Percentiles rank a stretch among this genome's conserved stretches.
Conservation (phyloP, 2,329 filamentous ascomycete species). For the Didymella arachidicola region DNA sequence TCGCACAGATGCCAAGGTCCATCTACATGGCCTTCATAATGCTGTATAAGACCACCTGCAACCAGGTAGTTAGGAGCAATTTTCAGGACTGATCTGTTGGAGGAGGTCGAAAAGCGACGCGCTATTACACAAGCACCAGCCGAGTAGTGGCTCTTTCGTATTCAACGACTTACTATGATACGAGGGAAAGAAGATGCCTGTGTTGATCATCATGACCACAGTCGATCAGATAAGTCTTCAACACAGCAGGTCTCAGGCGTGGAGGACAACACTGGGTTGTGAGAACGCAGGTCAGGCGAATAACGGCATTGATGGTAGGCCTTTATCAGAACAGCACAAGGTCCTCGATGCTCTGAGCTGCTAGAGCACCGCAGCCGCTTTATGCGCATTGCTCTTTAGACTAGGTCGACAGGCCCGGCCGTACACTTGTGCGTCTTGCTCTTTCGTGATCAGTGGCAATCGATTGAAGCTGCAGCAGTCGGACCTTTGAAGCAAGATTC, state of each 20-base stretch:
- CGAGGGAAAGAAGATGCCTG: slow-evolving; percentile 11
- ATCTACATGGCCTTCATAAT: neutral
- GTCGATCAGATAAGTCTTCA: neutral
- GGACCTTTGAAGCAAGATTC: neutral
- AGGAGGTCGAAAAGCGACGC: slow-evolving; percentile 6
- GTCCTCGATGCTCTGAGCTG: neutral
- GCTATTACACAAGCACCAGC: slow-evolving; percentile 1
- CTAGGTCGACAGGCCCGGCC: neutral
- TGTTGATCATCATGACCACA: slow-evolving; percentile 6
- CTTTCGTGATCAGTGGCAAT: too few species aligned
- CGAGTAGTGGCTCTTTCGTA: slow-evolving; percentile 8
- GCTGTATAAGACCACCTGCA: neutral
- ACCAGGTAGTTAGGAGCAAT: neutral
- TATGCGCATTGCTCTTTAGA: neutral
- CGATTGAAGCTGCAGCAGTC: slow-evolving; percentile 1
- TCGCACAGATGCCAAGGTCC: neutral
- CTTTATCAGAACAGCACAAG: neutral
- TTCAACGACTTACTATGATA: slow-evolving; percentile 4
- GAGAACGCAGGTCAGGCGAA: neutral
- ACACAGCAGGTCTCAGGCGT: neutral
- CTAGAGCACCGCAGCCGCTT: neutral
- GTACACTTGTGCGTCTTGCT: neutral
- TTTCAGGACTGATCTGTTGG: slow-evolving; percentile 1
- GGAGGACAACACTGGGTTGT: neutral
- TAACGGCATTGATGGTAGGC: neutral